These are phyloP conservation scores for Biscutella laevigata DNA, from an alignment of 441 rosid genomes.

Conservation along the genomic window DNA sequence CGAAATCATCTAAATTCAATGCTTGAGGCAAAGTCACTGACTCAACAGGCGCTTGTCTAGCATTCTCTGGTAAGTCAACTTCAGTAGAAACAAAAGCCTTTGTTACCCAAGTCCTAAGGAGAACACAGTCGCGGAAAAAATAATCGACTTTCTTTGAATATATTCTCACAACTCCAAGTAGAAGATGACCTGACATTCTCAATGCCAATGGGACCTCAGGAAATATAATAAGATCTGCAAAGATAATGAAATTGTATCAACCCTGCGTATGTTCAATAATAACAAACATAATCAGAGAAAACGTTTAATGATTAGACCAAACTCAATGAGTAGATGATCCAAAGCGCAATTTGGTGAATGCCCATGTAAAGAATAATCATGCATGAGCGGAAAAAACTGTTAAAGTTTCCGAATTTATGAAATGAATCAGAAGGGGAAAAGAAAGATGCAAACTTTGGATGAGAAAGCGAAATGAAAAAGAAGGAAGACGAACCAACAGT, in stretches of 20 bases:
- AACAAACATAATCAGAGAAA: too few species aligned
- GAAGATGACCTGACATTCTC: slow-evolving; percentile 75
- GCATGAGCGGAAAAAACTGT: too few species aligned
- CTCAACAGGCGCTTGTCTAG: slow-evolving; percentile 55
- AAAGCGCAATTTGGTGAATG: too few species aligned
- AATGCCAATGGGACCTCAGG: slow-evolving; percentile 69
- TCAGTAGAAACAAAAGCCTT: slow-evolving; percentile 8
- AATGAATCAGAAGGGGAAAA: too few species aligned
- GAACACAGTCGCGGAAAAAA: slow-evolving; percentile 56
- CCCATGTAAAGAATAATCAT: too few species aligned
- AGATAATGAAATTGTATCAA: background rate
- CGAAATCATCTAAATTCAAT: slow-evolving; percentile 58
- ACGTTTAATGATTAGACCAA: background rate
- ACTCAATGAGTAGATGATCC: background rate
- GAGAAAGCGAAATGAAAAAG: background rate
- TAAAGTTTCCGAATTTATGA: too few species aligned
- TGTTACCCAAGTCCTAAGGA: slow-evolving; percentile 33
- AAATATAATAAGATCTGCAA: slow-evolving; percentile 56
- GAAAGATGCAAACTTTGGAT: background rate
- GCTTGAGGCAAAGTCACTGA: slow-evolving; percentile 64
- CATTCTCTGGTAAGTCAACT: slow-evolving; percentile 40
- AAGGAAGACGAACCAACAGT: slow-evolving; percentile 52
- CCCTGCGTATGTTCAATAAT: background rate
- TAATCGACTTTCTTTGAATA: slow-evolving; percentile 89
- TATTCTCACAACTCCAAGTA: slow-evolving; percentile 77